Percentiles rank a stretch among this genome's conserved stretches.
Evolutionary conservation across 306 rosid species (phyloP).

Genomic region (Aeschynomene evenia): DNA sequence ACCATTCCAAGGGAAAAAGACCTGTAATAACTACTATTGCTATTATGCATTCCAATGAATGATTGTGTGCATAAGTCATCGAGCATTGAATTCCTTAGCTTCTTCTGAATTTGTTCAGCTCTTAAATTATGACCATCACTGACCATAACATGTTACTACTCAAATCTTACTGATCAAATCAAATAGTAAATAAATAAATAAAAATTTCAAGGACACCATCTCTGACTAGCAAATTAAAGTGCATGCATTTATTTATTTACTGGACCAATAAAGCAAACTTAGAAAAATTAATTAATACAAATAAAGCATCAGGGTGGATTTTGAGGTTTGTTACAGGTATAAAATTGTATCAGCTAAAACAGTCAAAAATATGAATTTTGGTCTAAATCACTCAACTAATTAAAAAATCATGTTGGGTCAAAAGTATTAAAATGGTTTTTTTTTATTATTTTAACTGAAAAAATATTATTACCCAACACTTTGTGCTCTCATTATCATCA

Average conservation of each 20-base stretch:
- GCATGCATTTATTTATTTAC: not conserved
- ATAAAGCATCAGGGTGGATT: too few species aligned
- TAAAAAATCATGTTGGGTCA: too few species aligned
- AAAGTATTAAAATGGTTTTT: too few species aligned
- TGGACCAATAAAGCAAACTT: not conserved
- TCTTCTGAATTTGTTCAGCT: not conserved
- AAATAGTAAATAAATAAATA: too few species aligned
- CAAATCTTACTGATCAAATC: not conserved
- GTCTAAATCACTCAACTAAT: too few species aligned
- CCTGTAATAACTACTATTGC: not conserved
- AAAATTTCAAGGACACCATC: conserved; percentile 1
- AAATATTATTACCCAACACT: too few species aligned
- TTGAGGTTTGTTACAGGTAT: too few species aligned
- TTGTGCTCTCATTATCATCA: too few species aligned
- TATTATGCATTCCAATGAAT: not conserved
- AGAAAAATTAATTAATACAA: not conserved
- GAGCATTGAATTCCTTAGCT: not conserved
- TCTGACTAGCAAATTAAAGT: conserved; percentile 16
- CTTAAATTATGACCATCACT: conserved; percentile 2
- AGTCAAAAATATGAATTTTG: too few species aligned
- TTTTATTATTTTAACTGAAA: too few species aligned
- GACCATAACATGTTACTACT: not conserved
- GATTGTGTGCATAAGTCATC: not conserved
- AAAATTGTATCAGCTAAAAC: too few species aligned
- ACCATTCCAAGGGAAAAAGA: not conserved